Evolutionary conservation across 345 rosid species (phyloP), one percentile per base, ranked within the genome.

Genomic region (Iberis pinnata): DNA sequence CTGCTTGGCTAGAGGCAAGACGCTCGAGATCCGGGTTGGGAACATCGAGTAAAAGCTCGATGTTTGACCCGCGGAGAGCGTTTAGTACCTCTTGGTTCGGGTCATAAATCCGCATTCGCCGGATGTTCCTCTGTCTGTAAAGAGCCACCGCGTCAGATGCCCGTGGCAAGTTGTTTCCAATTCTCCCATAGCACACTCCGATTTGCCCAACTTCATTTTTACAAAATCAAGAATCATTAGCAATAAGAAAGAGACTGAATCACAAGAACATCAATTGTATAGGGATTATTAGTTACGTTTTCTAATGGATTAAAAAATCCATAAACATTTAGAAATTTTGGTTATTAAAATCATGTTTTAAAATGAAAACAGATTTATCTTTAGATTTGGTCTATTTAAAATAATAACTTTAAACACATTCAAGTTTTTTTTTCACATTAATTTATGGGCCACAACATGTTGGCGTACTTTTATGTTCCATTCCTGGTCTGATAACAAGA

Each of bases 121-220:
- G 56, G 43, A 86, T 73, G 62, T 61, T 69, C 5, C 40, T 45
- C 18, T 69, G 76, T 7, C 58, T 63, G 75, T 42, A 88, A 4
- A 81, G 79, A 16, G 65, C 63, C 33, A 84, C 65, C 3, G 78
- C 88, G 12, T 81, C 80, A 22, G 64, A 17, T 8, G 49, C 47
- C 37, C 77, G 41, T 20, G 96, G 96, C 5, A 71, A 22, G 64
- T 63, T 60, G 43, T 78, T 19, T 2, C 87, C 83, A 0, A 0
- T 12, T 80, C 40, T 79, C 16, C 92, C 92, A 24, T 87, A 81
- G 64, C 89, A 81, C 35, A 79, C 83, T 44, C 92, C 89, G 13
- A 78, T 64, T 46, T 83, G 78, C 18, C 81, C 83, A 78, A 66
- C 65, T 53, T 32, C n/a, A 31, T 5, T 31, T 29, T 31, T 2